Percentiles rank a stretch among this genome's conserved stretches.
These are phyloP conservation scores for Diaporthe eres DNA, from an alignment of 2,329 filamentous ascomycete genomes.

Conservation along the genomic window DNA sequence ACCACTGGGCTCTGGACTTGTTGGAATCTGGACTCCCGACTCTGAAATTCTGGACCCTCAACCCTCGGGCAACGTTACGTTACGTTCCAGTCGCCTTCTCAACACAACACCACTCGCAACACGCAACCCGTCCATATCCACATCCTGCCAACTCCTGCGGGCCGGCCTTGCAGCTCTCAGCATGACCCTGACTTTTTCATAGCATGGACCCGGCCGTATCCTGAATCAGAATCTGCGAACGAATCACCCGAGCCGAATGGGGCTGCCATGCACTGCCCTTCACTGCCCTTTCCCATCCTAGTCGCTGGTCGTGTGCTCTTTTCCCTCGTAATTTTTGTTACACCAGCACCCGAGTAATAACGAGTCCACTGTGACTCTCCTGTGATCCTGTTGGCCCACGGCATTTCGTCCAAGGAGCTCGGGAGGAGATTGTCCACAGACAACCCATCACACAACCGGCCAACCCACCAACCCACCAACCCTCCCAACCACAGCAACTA, in stretches of 20 bases:
- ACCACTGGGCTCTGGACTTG: neutral
- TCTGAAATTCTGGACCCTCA: too few species aligned
- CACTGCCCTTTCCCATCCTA: neutral
- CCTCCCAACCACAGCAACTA: neutral
- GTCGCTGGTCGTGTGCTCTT: neutral
- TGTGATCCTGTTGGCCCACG: constrained; percentile 1
- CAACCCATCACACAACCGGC: neutral
- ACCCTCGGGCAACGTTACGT: constrained; percentile 26
- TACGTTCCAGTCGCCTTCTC: constrained; percentile 17
- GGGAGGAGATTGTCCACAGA: neutral
- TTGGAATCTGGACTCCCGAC: neutral
- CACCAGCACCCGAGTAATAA: neutral
- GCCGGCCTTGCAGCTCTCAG: neutral
- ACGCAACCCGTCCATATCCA: constrained; percentile 14
- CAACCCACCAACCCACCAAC: neutral
- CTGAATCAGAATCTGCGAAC: constrained; percentile 1
- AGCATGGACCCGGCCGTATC: neutral
- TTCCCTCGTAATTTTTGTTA: neutral
- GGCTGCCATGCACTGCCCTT: neutral
- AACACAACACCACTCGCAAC: constrained; percentile 1
- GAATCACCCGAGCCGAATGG: neutral
- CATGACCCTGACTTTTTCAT: neutral
- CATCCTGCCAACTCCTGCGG: constrained; percentile 17
- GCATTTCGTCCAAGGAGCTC: neutral
- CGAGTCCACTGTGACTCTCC: neutral